Conservation (phyloP, 192 early-diverging fungal genomes). For the Umbelopsis sp. region DNA sequence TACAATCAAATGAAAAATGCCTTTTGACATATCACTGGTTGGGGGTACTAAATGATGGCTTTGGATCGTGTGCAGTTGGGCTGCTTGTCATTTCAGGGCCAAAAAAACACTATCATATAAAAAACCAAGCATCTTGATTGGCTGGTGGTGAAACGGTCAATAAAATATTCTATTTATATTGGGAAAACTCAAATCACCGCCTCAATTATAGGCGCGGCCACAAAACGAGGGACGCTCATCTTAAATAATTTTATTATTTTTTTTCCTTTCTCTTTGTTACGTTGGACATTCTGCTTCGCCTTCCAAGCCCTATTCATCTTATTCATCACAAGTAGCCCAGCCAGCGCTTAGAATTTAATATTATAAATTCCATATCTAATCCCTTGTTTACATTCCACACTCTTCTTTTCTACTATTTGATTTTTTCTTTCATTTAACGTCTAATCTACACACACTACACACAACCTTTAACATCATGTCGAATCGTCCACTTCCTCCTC, state of each 20-base stretch:
- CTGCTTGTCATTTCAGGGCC: too few species aligned
- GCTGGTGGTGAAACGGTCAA: background rate
- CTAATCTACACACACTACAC: too few species aligned
- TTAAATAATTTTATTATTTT: background rate
- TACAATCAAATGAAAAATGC: too few species aligned
- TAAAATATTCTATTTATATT: slow-evolving; percentile 6
- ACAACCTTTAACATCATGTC: background rate
- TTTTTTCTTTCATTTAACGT: background rate
- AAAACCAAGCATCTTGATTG: background rate
- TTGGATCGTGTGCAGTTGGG: too few species aligned
- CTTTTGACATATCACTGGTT: too few species aligned
- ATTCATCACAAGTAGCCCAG: background rate
- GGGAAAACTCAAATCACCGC: background rate
- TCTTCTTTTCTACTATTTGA: background rate
- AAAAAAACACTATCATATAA: too few species aligned
- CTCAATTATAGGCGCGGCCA: too few species aligned
- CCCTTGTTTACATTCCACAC: background rate
- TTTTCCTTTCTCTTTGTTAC: slow-evolving; percentile 21
- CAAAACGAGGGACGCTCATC: too few species aligned
- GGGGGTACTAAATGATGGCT: too few species aligned
- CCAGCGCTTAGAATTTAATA: too few species aligned
- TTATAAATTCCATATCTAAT: background rate
- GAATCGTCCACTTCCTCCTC: slow-evolving; percentile 11
- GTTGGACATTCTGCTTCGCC: slow-evolving; percentile 7
- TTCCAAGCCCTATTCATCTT: background rate